Evolutionary conservation across 2,329 filamentous ascomycete genomes (phyloP).

Genomic region (Ophiocordyceps australis): DNA sequence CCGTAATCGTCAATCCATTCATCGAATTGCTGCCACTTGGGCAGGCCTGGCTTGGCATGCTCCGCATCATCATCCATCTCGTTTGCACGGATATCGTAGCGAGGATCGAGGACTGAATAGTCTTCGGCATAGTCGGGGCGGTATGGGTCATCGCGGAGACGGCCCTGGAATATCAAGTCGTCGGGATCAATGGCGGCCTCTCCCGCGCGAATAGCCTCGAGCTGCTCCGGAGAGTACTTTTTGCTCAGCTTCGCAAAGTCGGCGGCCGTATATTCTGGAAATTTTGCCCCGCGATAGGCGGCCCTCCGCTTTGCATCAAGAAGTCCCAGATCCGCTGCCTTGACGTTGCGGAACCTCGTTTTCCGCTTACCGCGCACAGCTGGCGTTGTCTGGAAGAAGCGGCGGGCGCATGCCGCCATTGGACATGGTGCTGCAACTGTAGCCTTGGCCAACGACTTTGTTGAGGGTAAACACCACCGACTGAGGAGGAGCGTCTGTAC

Average conservation of each 20-base stretch:
- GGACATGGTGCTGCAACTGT: constrained; percentile 15
- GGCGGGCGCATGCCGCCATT: constrained; percentile 7
- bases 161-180: constrained; percentile 58
- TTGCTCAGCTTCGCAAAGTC: constrained; percentile 43
- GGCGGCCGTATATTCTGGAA: constrained; percentile 46
- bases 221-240: constrained; percentile 65
- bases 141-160: constrained; percentile 54
- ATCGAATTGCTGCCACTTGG: constrained; percentile 38
- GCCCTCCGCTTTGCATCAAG: constrained; percentile 22
- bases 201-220: constrained; percentile 64
- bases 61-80: too few relatives aligned
- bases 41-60: too few relatives aligned
- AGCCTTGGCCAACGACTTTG: constrained; percentile 32
- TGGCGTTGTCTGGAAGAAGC: too few relatives aligned
- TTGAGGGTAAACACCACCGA: too few relatives aligned
- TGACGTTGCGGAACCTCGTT: constrained; percentile 33
- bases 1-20: constrained; percentile 41
- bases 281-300: constrained; percentile 25
- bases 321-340: constrained; percentile 31
- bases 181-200: constrained; percentile 57
- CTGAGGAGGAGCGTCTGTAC: too few relatives aligned
- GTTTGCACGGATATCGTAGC: constrained; percentile 51
- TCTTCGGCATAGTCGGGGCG: constrained; percentile 65
- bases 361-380: constrained; percentile 24
- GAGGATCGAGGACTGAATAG: constrained; percentile 57